phyloP scores from a whole-genome alignment of 1,284 basidiomycete species.

The Microbotryomycetes sp. region DNA sequence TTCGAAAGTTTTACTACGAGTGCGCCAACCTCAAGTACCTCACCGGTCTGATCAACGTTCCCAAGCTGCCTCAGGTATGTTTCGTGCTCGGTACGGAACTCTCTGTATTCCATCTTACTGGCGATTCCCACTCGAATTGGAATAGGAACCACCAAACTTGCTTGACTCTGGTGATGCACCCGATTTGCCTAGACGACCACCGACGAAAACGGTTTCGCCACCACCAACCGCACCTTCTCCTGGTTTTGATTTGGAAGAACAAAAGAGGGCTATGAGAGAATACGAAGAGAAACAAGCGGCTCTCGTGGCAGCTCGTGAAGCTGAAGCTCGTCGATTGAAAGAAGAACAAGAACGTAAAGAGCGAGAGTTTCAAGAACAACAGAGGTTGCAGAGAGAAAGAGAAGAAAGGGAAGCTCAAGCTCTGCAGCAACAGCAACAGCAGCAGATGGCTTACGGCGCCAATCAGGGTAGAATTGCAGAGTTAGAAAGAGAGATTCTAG shows the following conservation, averaged over 20 bases:
- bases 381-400: conserved; percentile 78
- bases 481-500: conserved; percentile 83
- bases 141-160: conserved; percentile 96
- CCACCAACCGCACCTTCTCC: conserved; percentile 26
- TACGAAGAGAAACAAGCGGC: conserved; percentile 88
- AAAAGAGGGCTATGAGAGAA: conserved; percentile 89
- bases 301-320: conserved; percentile 54
- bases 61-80: conserved; percentile 78
- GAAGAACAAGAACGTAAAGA: conserved; percentile 77
- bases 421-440: conserved; percentile 51
- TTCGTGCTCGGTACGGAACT: neutral
- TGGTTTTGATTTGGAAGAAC: conserved; percentile 68
- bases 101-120: neutral
- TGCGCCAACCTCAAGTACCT: conserved; percentile 95
- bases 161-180: conserved; percentile 73
- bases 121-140: neutral
- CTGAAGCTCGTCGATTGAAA: conserved; percentile 69
- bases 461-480: conserved; percentile 56
- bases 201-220: conserved; percentile 34
- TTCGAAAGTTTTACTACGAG: conserved; percentile 95
- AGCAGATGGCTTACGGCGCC: conserved; percentile 31
- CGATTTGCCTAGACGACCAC: conserved; percentile 77
- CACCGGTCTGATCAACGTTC: conserved; percentile 90
- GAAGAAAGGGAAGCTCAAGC: conserved; percentile 79
- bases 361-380: conserved; percentile 83